These are phyloP conservation scores for Pseudogymnoascus sp. DNA, from an alignment of 2,329 filamentous ascomycete genomes.

Conservation along the genomic window DNA sequence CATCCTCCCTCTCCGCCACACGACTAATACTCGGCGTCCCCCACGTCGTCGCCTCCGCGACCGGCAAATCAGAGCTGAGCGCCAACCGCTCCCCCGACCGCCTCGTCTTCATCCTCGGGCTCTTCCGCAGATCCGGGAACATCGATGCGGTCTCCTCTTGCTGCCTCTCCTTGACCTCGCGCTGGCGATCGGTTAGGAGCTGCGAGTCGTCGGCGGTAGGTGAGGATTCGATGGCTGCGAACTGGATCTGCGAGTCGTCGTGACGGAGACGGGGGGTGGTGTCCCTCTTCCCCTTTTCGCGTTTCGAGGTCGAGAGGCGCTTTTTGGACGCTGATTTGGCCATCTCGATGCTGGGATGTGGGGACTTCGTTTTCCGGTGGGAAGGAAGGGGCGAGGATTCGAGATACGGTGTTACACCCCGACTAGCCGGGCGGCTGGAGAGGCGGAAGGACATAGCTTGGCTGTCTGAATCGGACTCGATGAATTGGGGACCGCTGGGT, in stretches of 20 bases:
- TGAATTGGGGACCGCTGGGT: conserved; percentile 26
- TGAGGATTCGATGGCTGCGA: conserved; percentile 59
- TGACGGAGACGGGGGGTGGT: conserved; percentile 55
- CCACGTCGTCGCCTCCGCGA: conserved; percentile 31
- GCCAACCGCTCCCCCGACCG: conserved; percentile 16
- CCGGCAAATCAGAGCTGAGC: conserved; percentile 18
- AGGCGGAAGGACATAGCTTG: conserved; percentile 7
- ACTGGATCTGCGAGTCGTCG: conserved; percentile 74
- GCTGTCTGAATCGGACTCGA: conserved; percentile 30
- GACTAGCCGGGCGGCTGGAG: not conserved
- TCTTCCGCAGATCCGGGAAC: conserved; percentile 60
- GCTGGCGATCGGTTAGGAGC: conserved; percentile 68
- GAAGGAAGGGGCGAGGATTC: conserved; percentile 8
- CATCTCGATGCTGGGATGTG: conserved; percentile 11
- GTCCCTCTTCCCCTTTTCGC: conserved; percentile 27
- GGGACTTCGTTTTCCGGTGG: not conserved
- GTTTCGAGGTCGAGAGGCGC: conserved; percentile 19
- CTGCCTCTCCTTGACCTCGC: conserved; percentile 67
- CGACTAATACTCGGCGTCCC: conserved; percentile 20
- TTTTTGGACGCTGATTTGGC: conserved; percentile 13
- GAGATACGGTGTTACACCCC: conserved; percentile 16
- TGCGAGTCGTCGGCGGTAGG: conserved; percentile 56
- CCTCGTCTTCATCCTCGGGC: conserved; percentile 27
- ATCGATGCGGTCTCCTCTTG: conserved; percentile 51
- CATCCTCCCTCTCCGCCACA: conserved; percentile 20